Evolutionary conservation across 2,329 filamentous ascomycete species (phyloP), one percentile per base, ranked within the genome.

Genomic region (Sporothrix pseudoabietina): DNA sequence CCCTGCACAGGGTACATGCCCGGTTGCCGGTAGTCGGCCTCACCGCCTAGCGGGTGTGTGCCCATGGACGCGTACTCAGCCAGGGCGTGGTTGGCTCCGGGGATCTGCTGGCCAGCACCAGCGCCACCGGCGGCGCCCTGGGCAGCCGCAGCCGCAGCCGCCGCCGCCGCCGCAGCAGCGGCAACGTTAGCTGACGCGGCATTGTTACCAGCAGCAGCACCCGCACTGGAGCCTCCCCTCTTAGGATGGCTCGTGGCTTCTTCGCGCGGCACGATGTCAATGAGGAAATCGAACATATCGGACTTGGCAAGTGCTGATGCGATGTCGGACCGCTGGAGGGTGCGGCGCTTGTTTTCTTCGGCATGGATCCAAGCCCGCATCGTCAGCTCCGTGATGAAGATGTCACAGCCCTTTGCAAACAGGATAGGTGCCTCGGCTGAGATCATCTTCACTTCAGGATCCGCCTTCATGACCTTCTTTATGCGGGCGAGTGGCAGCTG

Each of bases 361-460:
- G 96, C 96, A 79, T 99, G 96, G 76, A 99, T 99, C 96, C 96
- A 99, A 65, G 96, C 96, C 76, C 96, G 93, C 96, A 99, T 99
- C 8, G 96, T 99, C 75, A 99, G 87, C 83, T 99, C 96, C 0
- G 94, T 98, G 80, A 99, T 99, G 84, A 99, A 99, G 80, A 98
- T 98, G 80, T 99, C 96, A 82, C 96, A 98, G 52, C 95, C 96
- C 83, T 99, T 99, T 70, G 96, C 96, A 79, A 99, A 99, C 16
- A 99, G 86, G 78, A 99, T 99, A 0, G 96, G 96, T 1, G 96
- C 96, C 83, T 99, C 96, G 9, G 96, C 96, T 4, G 94, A 98
- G 76, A 99, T 99, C 96, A 99, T 99, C 86, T 99, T 99, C 66
- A 99, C 96, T 79, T 99, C 96, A 0, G 96, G 96, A 78, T 99